These are phyloP conservation scores for Alternaria sp. DNA, from an alignment of 2,329 filamentous ascomycete genomes.

Conservation along the genomic window DNA sequence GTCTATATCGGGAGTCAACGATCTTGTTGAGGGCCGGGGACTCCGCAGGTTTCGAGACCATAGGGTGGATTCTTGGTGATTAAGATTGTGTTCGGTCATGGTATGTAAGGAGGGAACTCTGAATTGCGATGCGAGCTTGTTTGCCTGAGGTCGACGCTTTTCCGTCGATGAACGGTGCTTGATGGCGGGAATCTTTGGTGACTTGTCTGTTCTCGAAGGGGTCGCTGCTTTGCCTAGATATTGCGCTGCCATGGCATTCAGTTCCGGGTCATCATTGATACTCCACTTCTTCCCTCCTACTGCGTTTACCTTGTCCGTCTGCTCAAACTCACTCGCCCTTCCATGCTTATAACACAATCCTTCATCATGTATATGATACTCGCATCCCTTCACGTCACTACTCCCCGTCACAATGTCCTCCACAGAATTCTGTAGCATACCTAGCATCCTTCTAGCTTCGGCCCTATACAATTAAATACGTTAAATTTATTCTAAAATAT, in stretches of 20 bases:
- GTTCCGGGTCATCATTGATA: not conserved
- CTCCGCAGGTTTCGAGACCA: not conserved
- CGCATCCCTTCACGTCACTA: not conserved
- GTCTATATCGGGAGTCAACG: not conserved
- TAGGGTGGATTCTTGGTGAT: not conserved
- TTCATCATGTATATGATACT: slow-evolving; percentile 15
- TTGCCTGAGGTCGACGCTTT: not conserved
- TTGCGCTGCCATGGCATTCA: not conserved
- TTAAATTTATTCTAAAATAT: too few species aligned
- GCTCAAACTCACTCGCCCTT: too few species aligned
- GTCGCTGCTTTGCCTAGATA: not conserved
- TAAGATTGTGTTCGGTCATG: fast-evolving
- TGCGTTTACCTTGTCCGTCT: too few species aligned
- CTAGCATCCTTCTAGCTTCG: slow-evolving; percentile 13
- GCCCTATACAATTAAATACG: too few species aligned
- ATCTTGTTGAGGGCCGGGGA: not conserved
- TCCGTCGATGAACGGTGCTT: not conserved
- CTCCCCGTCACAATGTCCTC: not conserved
- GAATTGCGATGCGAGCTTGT: not conserved
- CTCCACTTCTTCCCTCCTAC: not conserved
- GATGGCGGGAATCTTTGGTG: not conserved
- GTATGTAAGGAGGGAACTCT: fast-evolving
- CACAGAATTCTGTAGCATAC: slow-evolving; percentile 9
- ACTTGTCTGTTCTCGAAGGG: not conserved
- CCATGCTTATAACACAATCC: slow-evolving; percentile 9